A percentile compares a stretch with the other conserved stretches of the same genome.
Conservation (phyloP, 805 yeast genomes). For the Pichia gijzeniarum region DNA sequence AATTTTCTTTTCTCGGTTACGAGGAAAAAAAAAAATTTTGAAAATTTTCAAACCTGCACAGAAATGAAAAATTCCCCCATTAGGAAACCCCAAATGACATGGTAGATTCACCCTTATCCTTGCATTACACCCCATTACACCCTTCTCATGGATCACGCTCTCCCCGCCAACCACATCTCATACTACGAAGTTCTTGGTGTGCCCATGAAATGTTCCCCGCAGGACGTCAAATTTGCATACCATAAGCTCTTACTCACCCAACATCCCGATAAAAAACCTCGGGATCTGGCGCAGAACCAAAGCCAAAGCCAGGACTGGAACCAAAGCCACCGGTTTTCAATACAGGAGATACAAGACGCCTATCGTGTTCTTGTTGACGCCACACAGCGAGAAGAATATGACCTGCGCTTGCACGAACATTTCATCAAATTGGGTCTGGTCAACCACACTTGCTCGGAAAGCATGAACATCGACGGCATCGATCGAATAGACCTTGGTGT, state of each 20-base stretch:
- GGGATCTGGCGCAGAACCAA: background rate
- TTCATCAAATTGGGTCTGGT: constrained; percentile 41
- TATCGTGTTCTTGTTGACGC: constrained; percentile 48
- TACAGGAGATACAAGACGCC: constrained; percentile 52
- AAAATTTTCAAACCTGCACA: background rate
- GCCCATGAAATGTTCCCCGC: constrained; percentile 29
- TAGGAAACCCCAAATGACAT: background rate
- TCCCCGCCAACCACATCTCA: constrained; percentile 17
- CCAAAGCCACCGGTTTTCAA: background rate
- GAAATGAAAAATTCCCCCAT: background rate
- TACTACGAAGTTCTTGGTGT: constrained; percentile 59
- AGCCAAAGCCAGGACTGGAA: no score
- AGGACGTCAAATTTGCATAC: constrained; percentile 58
- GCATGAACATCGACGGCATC: constrained; percentile 32
- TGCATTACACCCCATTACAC: no score
- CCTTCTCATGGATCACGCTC: background rate
- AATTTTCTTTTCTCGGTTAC: no score
- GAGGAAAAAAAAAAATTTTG: background rate
- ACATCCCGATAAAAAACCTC: constrained; percentile 71
- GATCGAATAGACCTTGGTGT: constrained; percentile 11
- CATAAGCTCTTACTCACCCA: constrained; percentile 46
- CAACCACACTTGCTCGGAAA: constrained; percentile 48
- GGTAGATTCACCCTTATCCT: background rate
- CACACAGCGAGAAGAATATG: constrained; percentile 42
- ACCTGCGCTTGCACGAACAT: constrained; percentile 34